A percentile compares a stretch with the other conserved stretches of the same genome.
Evolutionary conservation across 1,284 basidiomycete genomes (phyloP).

Genomic region (Crepidotus sp.): DNA sequence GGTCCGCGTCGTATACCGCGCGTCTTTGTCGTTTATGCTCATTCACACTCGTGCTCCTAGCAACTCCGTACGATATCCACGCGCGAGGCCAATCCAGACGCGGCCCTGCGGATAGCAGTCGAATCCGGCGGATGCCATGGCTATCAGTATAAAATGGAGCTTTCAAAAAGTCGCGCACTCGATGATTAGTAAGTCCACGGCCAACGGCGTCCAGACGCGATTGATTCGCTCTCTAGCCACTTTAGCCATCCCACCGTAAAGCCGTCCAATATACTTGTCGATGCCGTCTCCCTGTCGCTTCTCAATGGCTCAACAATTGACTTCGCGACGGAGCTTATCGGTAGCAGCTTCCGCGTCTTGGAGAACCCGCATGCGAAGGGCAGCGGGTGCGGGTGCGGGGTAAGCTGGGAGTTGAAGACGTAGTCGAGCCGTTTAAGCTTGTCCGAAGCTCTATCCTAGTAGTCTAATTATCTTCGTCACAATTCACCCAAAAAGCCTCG

Average conservation of each 20-base stretch:
- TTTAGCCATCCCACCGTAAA: conserved; percentile 60
- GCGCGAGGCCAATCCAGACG: conserved; percentile 46
- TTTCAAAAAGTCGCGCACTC: conserved; percentile 47
- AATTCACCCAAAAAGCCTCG: background rate
- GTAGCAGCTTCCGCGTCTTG: conserved; percentile 71
- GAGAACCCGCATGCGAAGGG: conserved; percentile 84
- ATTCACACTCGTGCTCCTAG: conserved; percentile 30
- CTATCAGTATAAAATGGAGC: conserved; percentile 85
- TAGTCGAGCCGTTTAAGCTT: conserved; percentile 20
- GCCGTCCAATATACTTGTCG: conserved; percentile 70
- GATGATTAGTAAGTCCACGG: conserved; percentile 70
- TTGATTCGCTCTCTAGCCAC: conserved; percentile 32
- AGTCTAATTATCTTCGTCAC: conserved; percentile 2
- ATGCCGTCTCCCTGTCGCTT: conserved; percentile 71
- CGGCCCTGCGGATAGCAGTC: conserved; percentile 69
- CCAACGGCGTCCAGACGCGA: conserved; percentile 2
- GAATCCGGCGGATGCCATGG: conserved; percentile 91
- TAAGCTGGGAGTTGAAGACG: conserved; percentile 81
- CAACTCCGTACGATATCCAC: conserved; percentile 58
- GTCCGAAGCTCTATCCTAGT: conserved; percentile 1
- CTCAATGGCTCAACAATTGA: conserved; percentile 81
- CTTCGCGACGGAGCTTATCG: conserved; percentile 87
- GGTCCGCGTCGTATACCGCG: conserved; percentile 38
- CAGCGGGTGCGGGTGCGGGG: conserved; percentile 81
- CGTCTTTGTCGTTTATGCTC: conserved; percentile 2